Conservation (phyloP, 345 rosid genomes). For the Theobroma cacao region DNA sequence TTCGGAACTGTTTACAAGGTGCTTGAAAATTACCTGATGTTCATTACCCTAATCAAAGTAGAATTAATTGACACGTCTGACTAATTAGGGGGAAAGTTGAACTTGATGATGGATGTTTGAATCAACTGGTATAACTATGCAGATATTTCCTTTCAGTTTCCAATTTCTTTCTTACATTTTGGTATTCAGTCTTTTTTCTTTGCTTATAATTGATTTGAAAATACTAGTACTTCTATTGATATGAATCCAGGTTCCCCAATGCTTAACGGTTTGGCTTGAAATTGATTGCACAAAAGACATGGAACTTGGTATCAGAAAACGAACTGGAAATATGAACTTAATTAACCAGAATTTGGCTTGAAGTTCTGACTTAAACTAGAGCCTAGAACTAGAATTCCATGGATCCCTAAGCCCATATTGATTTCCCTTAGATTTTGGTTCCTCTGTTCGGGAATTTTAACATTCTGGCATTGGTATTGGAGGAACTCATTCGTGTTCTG, state of each 20-base stretch:
- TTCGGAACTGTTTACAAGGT: constrained; percentile 70
- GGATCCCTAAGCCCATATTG: background rate
- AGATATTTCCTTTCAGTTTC: background rate
- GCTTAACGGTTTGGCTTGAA: background rate
- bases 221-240: background rate
- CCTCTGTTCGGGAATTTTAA: background rate
- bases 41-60: background rate
- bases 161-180: background rate
- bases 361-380: background rate
- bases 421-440: background rate
- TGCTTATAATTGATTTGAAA: background rate
- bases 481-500: background rate
- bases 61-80: background rate
- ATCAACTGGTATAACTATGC: background rate
- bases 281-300: background rate
- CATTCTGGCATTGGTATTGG: background rate
- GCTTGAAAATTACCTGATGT: background rate
- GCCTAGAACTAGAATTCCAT: background rate
- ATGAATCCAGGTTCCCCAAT: background rate
- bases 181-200: background rate
- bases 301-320: background rate
- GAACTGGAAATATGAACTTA: background rate
- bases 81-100: background rate
- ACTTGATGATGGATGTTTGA: background rate
- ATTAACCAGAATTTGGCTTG: background rate